Evolutionary conservation across 2,329 filamentous ascomycete species (phyloP).

Genomic region (Drechslerella stenobrocha): DNA sequence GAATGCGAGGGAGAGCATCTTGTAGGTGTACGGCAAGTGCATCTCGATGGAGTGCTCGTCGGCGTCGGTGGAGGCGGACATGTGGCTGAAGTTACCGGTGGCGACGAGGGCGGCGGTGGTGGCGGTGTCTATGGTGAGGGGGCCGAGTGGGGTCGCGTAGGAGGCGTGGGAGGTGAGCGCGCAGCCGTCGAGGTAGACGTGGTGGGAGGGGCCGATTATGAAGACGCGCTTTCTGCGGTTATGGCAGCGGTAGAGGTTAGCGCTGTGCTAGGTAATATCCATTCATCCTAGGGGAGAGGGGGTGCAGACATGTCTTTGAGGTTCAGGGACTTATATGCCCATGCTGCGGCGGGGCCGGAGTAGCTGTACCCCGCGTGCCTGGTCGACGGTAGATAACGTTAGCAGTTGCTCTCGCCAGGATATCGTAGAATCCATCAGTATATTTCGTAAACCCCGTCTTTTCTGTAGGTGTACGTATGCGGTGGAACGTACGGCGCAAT

Average conservation of each 20-base stretch:
- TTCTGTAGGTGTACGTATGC: too few relatives aligned
- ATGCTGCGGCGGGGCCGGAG: constrained; percentile 88
- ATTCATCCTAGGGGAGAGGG: constrained; percentile 7
- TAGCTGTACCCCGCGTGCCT: constrained; percentile 94
- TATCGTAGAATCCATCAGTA: constrained; percentile 53
- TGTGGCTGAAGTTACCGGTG: constrained; percentile 65
- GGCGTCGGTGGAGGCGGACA: constrained; percentile 70
- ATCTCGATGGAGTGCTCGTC: constrained; percentile 94
- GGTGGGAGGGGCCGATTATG: constrained; percentile 88
- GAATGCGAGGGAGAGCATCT: constrained; percentile 64
- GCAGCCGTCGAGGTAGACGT: constrained; percentile 75
- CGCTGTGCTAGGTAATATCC: constrained; percentile 1
- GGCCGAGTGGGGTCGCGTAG: constrained; percentile 75
- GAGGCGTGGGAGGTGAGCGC: constrained; percentile 72
- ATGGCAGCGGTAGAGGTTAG: constrained; percentile 55
- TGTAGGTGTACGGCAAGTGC: constrained; percentile 92
- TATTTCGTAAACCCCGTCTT: too few relatives aligned
- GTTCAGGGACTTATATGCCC: constrained; percentile 89
- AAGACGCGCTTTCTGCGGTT: constrained; percentile 83
- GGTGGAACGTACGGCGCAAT: constrained; percentile 76
- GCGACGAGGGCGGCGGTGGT: constrained; percentile 58
- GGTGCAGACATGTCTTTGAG: constrained; percentile 67
- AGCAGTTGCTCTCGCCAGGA: constrained; percentile 1
- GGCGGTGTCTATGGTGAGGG: constrained; percentile 67
- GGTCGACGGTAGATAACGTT: constrained; percentile 47